Evolutionary conservation across 495 filamentous ascomycete genomes (phyloP), one percentile per base, ranked within the genome.

Genomic region (Schizothecium vesticola): DNA sequence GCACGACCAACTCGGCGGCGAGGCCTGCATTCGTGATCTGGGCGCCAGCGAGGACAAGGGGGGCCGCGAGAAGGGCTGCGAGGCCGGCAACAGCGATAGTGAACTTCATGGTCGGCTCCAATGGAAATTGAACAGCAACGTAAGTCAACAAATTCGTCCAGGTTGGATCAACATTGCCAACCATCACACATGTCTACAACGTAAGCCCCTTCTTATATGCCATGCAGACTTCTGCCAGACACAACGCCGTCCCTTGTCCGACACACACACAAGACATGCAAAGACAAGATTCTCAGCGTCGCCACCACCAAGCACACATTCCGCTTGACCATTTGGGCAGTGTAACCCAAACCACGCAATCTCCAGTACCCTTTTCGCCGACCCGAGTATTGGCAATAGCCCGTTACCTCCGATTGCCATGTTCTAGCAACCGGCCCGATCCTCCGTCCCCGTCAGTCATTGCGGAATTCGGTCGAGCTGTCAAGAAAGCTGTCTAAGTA

Each of bases 21-120:
- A 72, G 31, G 11, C 56, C 66, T 7, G 61, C 26, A 43, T 75
- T 72, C 21, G 28, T 51, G 64, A 73, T 67, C 1, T 51, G 60
- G 0, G 64, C 70, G 26, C 59, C 67, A 24, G 67, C 70, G 16
- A 72, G 33, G 3, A 56, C 70, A 1, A 72, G 59, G 4, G 66
- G 56, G 12, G 65, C 3, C 8, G 56, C 36, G 12, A 70, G 5
- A 16, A 63, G 59, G 67, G 69, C 55, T n/a, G 59, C 51, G 43
- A 74, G 43, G 63, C 60, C 25, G 24, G 10, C 16, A 51, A 72
- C 0, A 7, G 64, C 3, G 10, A 28, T 26, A n/a, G 55, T 55
- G 28, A 74, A 56, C 56, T 67, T 70, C 72, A 74, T 74, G 22
- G 3, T 66, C 2, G 22, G 22, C 21, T 25, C 3, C 1, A 22